Conservation (phyloP, 805 yeast genomes). For the Spathaspora passalidarum region DNA sequence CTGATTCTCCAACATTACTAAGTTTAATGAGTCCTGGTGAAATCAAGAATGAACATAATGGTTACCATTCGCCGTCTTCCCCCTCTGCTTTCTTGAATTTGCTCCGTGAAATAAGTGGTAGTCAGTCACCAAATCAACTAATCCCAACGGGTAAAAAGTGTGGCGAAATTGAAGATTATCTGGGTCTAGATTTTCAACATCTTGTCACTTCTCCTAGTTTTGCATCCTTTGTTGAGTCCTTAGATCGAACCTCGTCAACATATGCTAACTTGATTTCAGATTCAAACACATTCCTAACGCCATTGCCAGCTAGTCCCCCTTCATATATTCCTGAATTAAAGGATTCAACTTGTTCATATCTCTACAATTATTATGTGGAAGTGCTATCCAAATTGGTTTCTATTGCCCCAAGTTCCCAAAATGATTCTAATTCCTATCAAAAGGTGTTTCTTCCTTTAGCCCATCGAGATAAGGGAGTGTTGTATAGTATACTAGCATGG, state of each 20-base stretch:
- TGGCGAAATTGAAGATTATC: constrained; percentile 4
- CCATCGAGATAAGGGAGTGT: constrained; percentile 46
- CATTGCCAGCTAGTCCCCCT: constrained; percentile 26
- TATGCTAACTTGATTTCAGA: constrained; percentile 12
- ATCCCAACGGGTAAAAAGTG: background rate
- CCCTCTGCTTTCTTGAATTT: constrained; percentile 24
- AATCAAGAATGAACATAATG: background rate
- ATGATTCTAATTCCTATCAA: constrained; percentile 48
- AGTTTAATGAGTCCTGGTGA: constrained; percentile 11
- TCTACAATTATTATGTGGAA: constrained; percentile 50
- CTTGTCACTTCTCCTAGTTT: constrained; percentile 5
- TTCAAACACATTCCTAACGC: constrained; percentile 20
- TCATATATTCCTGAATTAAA: constrained; percentile 25
- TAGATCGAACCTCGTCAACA: constrained; percentile 1
- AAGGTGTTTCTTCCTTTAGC: constrained; percentile 56
- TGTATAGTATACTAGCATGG: constrained; percentile 55
- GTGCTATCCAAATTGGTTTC: constrained; percentile 41
- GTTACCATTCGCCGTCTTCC: constrained; percentile 11
- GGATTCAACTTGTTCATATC: constrained; percentile 29
- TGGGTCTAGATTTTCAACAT: background rate
- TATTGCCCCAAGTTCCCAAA: constrained; percentile 43
- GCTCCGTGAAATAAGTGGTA: constrained; percentile 19
- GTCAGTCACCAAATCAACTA: background rate
- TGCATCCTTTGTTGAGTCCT: constrained; percentile 4
- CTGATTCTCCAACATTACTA: constrained; percentile 9